Conservation (phyloP, 495 filamentous ascomycete species). For the Pyrenula massariospora region DNA sequence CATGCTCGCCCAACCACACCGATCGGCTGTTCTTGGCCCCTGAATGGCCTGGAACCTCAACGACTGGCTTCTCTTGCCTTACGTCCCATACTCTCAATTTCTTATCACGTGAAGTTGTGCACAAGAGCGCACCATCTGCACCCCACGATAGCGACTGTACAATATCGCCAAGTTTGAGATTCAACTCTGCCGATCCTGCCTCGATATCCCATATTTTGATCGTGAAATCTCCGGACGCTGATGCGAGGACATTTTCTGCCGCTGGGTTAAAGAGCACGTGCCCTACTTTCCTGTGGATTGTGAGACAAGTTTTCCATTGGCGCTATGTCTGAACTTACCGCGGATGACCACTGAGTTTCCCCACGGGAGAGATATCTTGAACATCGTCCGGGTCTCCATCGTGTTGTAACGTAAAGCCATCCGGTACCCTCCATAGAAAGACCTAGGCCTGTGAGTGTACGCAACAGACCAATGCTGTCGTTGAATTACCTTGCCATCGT, state of each 20-base stretch:
- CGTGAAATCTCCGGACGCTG: conserved; percentile 87
- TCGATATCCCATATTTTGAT: conserved; percentile 94
- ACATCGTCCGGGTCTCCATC: conserved; percentile 66
- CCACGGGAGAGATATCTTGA: conserved; percentile 66
- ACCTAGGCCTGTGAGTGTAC: conserved; percentile 33
- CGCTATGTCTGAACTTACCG: conserved; percentile 20
- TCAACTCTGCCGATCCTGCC: conserved; percentile 57
- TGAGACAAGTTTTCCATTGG: conserved; percentile 8
- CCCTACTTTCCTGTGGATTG: conserved; percentile 65
- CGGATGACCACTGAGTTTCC: conserved; percentile 59
- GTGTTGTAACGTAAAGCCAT: conserved; percentile 70
- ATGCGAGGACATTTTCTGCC: conserved; percentile 90
- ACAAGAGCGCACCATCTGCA: conserved; percentile 77
- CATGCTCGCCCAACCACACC: conserved; percentile 93
- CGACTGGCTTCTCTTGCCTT: conserved; percentile 75
- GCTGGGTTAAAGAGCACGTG: conserved; percentile 97
- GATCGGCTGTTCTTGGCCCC: conserved; percentile 95
- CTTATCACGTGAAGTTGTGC: conserved; percentile 94
- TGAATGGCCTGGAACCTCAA: conserved; percentile 74
- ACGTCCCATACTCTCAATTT: conserved; percentile 96
- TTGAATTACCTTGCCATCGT: conserved; percentile 77
- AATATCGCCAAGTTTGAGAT: conserved; percentile 76
- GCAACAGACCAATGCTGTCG: not conserved
- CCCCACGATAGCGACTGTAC: conserved; percentile 95
- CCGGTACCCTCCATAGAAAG: conserved; percentile 89